These are phyloP conservation scores for Penicillium sp. DNA, from an alignment of 2,329 filamentous ascomycete species.

Conservation along the genomic window DNA sequence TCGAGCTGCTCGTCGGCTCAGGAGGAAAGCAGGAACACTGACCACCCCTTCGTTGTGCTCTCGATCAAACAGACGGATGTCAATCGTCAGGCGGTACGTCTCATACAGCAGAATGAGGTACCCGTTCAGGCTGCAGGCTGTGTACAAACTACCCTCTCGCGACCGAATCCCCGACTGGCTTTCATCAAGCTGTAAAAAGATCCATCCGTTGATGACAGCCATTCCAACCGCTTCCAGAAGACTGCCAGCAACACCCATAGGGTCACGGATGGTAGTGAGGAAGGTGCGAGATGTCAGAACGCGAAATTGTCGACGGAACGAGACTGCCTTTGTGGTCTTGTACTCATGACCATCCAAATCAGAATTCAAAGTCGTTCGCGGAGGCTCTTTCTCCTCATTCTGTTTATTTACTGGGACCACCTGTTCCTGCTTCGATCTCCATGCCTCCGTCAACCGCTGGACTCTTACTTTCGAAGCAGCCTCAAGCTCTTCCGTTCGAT, in stretches of 20 bases:
- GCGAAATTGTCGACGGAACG: constrained; percentile 62
- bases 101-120: constrained; percentile 78
- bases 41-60: constrained; percentile 74
- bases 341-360: neutral
- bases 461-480: constrained; percentile 61
- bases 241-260: constrained; percentile 72
- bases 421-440: constrained; percentile 43
- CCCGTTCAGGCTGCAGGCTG: constrained; percentile 69
- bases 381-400: constrained; percentile 5
- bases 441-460: constrained; percentile 61
- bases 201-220: constrained; percentile 71
- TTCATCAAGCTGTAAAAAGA: constrained; percentile 67
- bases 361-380: neutral
- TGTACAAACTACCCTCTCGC: constrained; percentile 72
- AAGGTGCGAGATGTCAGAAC: constrained; percentile 71
- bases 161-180: constrained; percentile 73
- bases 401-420: neutral
- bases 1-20: constrained; percentile 69
- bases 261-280: constrained; percentile 73
- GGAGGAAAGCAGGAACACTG: constrained; percentile 66
- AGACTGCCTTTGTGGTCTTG: constrained; percentile 47
- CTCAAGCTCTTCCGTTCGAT: constrained; percentile 68
- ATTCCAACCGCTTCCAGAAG: constrained; percentile 70
- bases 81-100: constrained; percentile 71
- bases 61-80: constrained; percentile 75